A percentile compares a stretch with the other conserved stretches of the same genome.
Evolutionary conservation across 2,329 filamentous ascomycete genomes (phyloP).

Genomic region (Chrysoporthe cubensis): DNA sequence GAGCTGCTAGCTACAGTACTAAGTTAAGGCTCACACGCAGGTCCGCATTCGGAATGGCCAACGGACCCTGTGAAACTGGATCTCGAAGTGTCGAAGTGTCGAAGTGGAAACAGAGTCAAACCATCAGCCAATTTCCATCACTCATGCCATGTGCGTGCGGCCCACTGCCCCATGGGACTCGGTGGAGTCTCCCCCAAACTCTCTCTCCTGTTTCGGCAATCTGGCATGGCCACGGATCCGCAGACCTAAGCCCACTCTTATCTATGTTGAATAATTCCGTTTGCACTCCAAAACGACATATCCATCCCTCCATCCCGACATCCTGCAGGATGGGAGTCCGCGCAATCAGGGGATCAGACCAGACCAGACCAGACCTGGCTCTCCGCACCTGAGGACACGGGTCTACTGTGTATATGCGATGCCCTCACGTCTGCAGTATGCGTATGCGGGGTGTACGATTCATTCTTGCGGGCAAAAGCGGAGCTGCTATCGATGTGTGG

Average conservation of each 20-base stretch:
- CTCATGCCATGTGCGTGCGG: constrained; percentile 1
- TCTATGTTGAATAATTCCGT: constrained; percentile 23
- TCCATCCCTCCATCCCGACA: neutral
- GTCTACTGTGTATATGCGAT: too few species aligned
- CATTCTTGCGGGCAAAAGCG: too few species aligned
- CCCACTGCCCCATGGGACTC: constrained; percentile 22
- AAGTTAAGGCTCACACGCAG: too few species aligned
- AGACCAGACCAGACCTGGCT: neutral
- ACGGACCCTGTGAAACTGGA: neutral
- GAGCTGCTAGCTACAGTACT: too few species aligned
- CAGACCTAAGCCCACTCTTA: constrained; percentile 19
- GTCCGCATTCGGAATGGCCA: neutral
- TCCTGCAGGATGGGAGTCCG: neutral
- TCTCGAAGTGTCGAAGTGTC: neutral
- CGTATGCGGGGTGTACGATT: too few species aligned
- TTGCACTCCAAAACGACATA: constrained; percentile 9
- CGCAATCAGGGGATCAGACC: neutral
- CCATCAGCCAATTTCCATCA: constrained; percentile 12
- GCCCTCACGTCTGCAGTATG: too few species aligned
- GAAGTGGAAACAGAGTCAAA: neutral
- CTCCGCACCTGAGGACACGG: neutral
- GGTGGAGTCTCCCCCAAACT: constrained; percentile 7
- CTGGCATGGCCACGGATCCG: constrained; percentile 8
- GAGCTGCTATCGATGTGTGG: too few species aligned
- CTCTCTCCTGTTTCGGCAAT: constrained; percentile 21